phyloP scores from a whole-genome alignment of 2,329 filamentous ascomycete species.

The Ophiocordyceps australis region DNA sequence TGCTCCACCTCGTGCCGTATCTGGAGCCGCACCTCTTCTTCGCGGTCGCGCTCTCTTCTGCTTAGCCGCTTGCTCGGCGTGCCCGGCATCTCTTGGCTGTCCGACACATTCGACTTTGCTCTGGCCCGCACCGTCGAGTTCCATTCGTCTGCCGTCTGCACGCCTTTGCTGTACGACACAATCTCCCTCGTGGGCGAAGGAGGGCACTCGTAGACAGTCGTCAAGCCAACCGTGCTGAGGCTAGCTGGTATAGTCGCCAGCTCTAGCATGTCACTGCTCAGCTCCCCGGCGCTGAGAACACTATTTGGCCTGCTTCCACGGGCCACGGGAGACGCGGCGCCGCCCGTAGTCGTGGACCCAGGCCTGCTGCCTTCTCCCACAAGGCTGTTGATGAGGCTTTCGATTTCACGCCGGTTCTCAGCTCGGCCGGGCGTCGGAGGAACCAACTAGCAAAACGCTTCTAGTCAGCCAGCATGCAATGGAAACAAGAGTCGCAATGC shows the following conservation, averaged over 20 bases:
- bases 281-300: slow-evolving; percentile 62
- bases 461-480: no score
- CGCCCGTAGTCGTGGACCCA: slow-evolving; percentile 44
- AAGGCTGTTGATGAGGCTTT: slow-evolving; percentile 68
- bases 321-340: slow-evolving; percentile 45
- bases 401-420: slow-evolving; percentile 58
- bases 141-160: slow-evolving; percentile 76
- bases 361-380: slow-evolving; percentile 66
- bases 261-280: slow-evolving; percentile 59
- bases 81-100: slow-evolving; percentile 40
- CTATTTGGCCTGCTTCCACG: slow-evolving; percentile 71
- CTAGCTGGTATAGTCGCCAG: slow-evolving; percentile 40
- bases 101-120: slow-evolving; percentile 25
- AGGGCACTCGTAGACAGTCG: slow-evolving; percentile 65
- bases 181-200: slow-evolving; percentile 64
- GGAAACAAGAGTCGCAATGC: no score
- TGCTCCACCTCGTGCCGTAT: slow-evolving; percentile 84
- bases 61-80: slow-evolving; percentile 58
- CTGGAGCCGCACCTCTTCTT: slow-evolving; percentile 76
- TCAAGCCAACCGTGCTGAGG: slow-evolving; percentile 54
- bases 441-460: slow-evolving; percentile 23
- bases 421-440: slow-evolving; percentile 53
- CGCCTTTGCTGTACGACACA: slow-evolving; percentile 92
- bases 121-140: slow-evolving; percentile 30
- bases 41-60: slow-evolving; percentile 60